These are phyloP conservation scores for Daldinia grandis DNA, from an alignment of 495 filamentous ascomycete species.

Conservation along the genomic window DNA sequence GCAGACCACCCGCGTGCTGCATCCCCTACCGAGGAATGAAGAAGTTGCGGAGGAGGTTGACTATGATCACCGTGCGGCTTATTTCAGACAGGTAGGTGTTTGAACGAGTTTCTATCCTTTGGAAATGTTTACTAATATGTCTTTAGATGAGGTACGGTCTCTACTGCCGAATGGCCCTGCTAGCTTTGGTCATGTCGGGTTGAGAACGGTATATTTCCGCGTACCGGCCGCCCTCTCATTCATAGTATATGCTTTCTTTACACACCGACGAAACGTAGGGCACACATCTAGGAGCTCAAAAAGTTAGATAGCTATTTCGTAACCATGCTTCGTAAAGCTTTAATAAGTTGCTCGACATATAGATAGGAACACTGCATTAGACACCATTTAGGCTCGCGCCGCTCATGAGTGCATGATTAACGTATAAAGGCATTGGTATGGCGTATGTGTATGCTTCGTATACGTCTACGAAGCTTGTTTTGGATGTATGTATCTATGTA, in stretches of 20 bases:
- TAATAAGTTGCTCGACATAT: conserved; percentile 32
- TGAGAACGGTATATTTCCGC: conserved; percentile 23
- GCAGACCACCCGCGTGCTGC: conserved; percentile 89
- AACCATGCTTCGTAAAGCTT: conserved; percentile 18
- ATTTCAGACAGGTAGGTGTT: conserved; percentile 93
- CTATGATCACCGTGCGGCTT: conserved; percentile 94
- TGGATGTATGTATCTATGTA: conserved; percentile 13
- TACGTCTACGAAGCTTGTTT: conserved; percentile 14
- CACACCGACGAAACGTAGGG: conserved; percentile 5
- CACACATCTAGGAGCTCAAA: conserved; percentile 18
- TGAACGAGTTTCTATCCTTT: conserved; percentile 1
- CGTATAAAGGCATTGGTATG: conserved; percentile 35
- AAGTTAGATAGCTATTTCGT: conserved; percentile 39
- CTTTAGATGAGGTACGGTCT: conserved; percentile 95
- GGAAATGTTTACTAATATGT: conserved; percentile 52
- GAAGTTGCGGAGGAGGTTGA: conserved; percentile 97
- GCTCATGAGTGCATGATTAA: conserved; percentile 46
- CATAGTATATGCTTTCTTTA: conserved; percentile 26
- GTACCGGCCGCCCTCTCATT: conserved; percentile 4
- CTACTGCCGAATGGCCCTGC: conserved; percentile 93
- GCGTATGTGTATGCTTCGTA: conserved; percentile 29
- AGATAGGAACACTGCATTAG: conserved; percentile 46
- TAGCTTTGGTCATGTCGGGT: conserved; percentile 85
- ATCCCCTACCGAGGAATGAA: conserved; percentile 90
- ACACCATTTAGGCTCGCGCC: conserved; percentile 44